A percentile compares a stretch with the other conserved stretches of the same genome.
phyloP scores from a whole-genome alignment of 2,329 filamentous ascomycete genomes.

The Alternaria angustiovoidea region DNA sequence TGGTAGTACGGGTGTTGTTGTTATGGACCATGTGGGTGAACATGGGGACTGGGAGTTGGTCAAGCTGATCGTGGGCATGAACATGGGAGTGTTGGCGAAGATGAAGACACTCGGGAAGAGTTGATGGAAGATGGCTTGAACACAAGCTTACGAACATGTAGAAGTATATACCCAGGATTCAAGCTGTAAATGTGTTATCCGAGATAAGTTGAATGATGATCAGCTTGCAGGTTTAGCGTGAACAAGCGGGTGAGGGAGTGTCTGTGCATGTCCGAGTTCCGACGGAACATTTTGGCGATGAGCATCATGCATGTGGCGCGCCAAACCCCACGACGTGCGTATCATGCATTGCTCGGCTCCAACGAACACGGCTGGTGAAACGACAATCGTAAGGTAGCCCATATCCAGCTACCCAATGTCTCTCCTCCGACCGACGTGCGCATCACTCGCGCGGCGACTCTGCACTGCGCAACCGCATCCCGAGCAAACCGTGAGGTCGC shows the following conservation, averaged over 20 bases:
- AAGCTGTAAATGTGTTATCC: not conserved
- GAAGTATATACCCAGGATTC: not conserved
- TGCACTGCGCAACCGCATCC: slow-evolving; percentile 28
- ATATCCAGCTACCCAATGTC: slow-evolving; percentile 30
- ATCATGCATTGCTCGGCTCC: slow-evolving; percentile 16
- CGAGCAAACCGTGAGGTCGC: slow-evolving; percentile 26
- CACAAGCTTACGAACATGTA: not conserved
- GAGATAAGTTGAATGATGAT: not conserved
- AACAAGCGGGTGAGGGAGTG: not conserved
- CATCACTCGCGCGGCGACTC: slow-evolving; percentile 42
- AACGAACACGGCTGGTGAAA: not conserved
- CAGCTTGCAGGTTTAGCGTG: not conserved
- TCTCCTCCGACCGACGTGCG: slow-evolving; percentile 39
- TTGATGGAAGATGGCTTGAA: not conserved
- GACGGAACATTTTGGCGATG: slow-evolving; percentile 12
- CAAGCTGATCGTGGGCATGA: slow-evolving; percentile 89
- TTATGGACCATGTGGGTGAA: slow-evolving; percentile 92
- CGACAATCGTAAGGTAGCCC: not conserved
- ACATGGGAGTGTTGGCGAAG: slow-evolving; percentile 64
- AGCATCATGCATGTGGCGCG: slow-evolving; percentile 7
- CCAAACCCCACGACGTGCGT: slow-evolving; percentile 6
- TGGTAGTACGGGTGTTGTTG: slow-evolving; percentile 83
- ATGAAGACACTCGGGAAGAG: not conserved
- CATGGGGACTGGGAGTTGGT: slow-evolving; percentile 91
- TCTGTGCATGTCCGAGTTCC: slow-evolving; percentile 9